Evolutionary conservation across 257 asterid species (phyloP), one percentile per base, ranked within the genome.

Genomic region (Galeopsis tetrahit): DNA sequence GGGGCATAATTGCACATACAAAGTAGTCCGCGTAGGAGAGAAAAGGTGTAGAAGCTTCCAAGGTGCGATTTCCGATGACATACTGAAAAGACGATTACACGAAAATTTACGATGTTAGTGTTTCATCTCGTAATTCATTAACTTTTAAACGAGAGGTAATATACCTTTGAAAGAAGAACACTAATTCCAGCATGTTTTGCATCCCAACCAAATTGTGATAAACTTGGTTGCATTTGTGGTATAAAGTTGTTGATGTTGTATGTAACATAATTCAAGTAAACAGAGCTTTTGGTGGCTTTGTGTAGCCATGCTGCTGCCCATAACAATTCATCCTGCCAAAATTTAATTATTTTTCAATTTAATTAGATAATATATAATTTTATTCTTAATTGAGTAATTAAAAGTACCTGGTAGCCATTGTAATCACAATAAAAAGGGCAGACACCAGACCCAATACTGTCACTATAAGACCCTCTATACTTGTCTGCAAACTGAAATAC

Each of bases 301-400:
- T 80, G 75, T 10, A 85, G 75, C 87, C 89, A 85, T 42, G 76
- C 81, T 61, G 82, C 84, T 38, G 76, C 84, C 90, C 90, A 82
- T 6, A 85, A 53, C 84, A 85, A 71, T 51, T 85, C 89, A 69
- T 82, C 89, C 85, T 82, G 70, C 32, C 17, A 39, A 42, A 17
- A 35, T 1, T 5, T 4, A 10, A 21, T 5, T 2, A 38, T 10
- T 64, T 21, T 64, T 42, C 28, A 21, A 49, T 5, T 40, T 39
- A 9, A 68, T 1, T 32, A 4, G 9, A 6, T 3, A 7, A 31
- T 5, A 6, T 9, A 21, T 5, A 1, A 8, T 61, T 13, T 63
- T 0, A 49, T 53, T 33, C n/a, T 28, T 17, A 10, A 7, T 48
- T 3, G 53, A 43, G 6, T 34, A 49, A 13, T 13, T 1, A 11